Evolutionary conservation across 306 rosid species (phyloP), one percentile per base, ranked within the genome.

Genomic region (Sicyos edulis): DNA sequence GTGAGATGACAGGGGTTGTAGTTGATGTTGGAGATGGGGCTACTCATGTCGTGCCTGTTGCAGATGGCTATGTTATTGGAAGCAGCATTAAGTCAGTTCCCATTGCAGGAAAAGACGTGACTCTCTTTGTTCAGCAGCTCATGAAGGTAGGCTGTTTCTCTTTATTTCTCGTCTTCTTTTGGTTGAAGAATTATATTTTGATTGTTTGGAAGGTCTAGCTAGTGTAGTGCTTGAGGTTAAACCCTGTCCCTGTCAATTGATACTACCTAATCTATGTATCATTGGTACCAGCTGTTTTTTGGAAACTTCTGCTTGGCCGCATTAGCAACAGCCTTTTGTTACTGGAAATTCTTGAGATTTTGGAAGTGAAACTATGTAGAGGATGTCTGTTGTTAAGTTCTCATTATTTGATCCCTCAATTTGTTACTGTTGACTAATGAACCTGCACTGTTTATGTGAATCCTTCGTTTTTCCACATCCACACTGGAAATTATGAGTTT

Each of bases 1-100:
- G 99, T 79, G 97, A 95, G 97, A 95, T 95, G 99, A 95, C 99
- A 83, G 99, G 99, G 80, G 97, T 95, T 75, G 99, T 95, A 29
- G 96, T 95, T 57, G 99, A 95, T 80, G 70, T 91, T 52, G 99
- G 99, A 83, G 99, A 95, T 67, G 99, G 99, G 71, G 89, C 97
- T 56, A 78, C 96, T 29, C 97, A 87, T 83, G 85, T 95, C 76
- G 99, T 95, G 70, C 99, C 99, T 54, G 97, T 95, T 79, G 99
- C 99, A 17, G 99, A 95, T 79, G 99, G 97, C 77, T 95, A 91
- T 80, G 99, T 95, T 54, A 95, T 95, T 76, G 99, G 99, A 71
- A 88, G 97, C 79, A 95, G 99, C 86, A 95, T 95, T 72, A 95
- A 85, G 86, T 89, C 99, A 0, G 51, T 91, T 87, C 99, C 99